A percentile compares a stretch with the other conserved stretches of the same genome.
These are phyloP conservation scores for Durio zibethinus DNA, from an alignment of 345 rosid genomes.

Conservation along the genomic window DNA sequence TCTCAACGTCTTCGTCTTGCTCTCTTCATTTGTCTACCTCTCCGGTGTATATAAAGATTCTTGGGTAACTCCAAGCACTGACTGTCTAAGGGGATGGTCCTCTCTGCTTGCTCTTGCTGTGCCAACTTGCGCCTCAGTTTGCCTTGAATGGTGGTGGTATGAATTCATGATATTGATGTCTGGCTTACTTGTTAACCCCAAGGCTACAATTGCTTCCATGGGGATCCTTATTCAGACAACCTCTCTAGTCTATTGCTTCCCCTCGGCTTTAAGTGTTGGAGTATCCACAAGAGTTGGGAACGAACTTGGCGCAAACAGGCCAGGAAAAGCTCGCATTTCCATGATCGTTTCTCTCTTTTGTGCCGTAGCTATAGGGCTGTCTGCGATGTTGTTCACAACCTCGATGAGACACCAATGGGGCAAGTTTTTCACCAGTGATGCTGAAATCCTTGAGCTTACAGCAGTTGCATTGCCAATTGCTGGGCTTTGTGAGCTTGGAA, in stretches of 20 bases:
- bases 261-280: slow-evolving; percentile 84
- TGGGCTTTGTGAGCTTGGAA: slow-evolving; percentile 95
- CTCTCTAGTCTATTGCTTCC: slow-evolving; percentile 80
- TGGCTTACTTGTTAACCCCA: slow-evolving; percentile 79
- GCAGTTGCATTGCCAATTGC: slow-evolving; percentile 78
- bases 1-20: slow-evolving; percentile 66
- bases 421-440: slow-evolving; percentile 62
- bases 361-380: slow-evolving; percentile 53
- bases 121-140: slow-evolving; percentile 88
- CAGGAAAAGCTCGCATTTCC: slow-evolving; percentile 69
- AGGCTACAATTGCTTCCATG: slow-evolving; percentile 91
- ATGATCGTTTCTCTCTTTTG: slow-evolving; percentile 65
- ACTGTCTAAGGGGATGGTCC: slow-evolving; percentile 84
- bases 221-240: slow-evolving; percentile 95
- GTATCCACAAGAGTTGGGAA: slow-evolving; percentile 92
- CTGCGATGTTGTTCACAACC: slow-evolving; percentile 64
- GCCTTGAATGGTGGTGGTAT: slow-evolving; percentile 99
- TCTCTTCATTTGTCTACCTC: slow-evolving; percentile 65
- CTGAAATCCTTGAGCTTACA: slow-evolving; percentile 73
- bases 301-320: slow-evolving; percentile 86
- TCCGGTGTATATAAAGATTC: slow-evolving; percentile 72
- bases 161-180: slow-evolving; percentile 90
- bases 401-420: slow-evolving; percentile 91
- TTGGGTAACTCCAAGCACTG: slow-evolving; percentile 73
- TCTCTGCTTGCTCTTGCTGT: slow-evolving; percentile 70